A percentile compares a stretch with the other conserved stretches of the same genome.
Conservation (phyloP, 441 rosid genomes). For the Metrosideros polymorpha region DNA sequence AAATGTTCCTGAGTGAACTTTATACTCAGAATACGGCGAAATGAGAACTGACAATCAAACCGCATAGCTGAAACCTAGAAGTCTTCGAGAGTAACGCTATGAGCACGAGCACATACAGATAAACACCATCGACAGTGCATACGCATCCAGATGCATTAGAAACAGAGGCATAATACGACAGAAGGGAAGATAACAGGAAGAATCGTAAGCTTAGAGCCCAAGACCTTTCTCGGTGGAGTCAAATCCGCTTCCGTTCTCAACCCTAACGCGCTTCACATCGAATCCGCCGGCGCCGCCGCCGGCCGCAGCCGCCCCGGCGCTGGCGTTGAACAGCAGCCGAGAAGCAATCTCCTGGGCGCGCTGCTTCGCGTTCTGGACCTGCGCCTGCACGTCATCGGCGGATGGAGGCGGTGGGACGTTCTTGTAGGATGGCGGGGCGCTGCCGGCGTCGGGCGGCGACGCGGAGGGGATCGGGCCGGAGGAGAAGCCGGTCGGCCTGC, state of each 20-base stretch:
- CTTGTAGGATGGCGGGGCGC: conserved; percentile 51
- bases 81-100: too few relatives aligned
- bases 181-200: conserved; percentile 17
- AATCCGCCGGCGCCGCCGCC: conserved; percentile 4
- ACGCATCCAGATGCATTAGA: too few relatives aligned
- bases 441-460: conserved; percentile 38
- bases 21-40: too few relatives aligned
- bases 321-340: conserved; percentile 48
- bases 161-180: not conserved
- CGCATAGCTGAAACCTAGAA: too few relatives aligned
- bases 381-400: conserved; percentile 15
- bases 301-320: not conserved
- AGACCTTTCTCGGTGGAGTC: conserved; percentile 50
- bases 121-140: too few relatives aligned
- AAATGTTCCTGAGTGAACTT: not conserved
- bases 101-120: too few relatives aligned
- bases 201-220: conserved; percentile 22
- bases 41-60: too few relatives aligned
- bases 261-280: conserved; percentile 73
- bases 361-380: conserved; percentile 83
- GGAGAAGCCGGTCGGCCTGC: conserved; percentile 80
- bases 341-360: conserved; percentile 92
- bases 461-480: conserved; percentile 34
- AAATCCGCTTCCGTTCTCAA: conserved; percentile 65
- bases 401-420: conserved; percentile 63